Evolutionary conservation across 2,329 filamentous ascomycete genomes (phyloP).

Genomic region (Hypocreales sp.): DNA sequence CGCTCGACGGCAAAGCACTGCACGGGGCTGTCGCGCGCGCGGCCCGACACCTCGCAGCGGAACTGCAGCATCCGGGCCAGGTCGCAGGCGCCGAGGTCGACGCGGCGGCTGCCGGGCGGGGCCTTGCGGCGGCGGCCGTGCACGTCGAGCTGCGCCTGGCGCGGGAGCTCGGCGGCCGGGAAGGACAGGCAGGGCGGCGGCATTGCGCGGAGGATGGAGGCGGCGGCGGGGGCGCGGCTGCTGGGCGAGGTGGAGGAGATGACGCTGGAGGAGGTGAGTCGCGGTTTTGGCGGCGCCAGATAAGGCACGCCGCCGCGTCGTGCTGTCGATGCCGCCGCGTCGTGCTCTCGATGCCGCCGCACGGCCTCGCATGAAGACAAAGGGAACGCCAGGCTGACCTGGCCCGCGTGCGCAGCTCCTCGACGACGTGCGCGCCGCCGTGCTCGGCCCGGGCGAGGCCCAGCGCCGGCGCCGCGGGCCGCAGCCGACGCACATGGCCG

Average conservation of each 20-base stretch:
- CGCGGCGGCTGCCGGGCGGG: constrained; percentile 16
- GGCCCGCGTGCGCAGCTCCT: constrained; percentile 2
- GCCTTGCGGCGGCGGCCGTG: constrained; percentile 36
- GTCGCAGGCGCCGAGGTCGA: constrained; percentile 40
- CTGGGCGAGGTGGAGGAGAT: constrained; percentile 40
- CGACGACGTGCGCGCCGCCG: constrained; percentile 2
- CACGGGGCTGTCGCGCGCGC: constrained; percentile 28
- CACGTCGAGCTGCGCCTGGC: constrained; percentile 29
- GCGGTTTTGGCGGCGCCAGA: neutral
- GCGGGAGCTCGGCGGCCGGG: constrained; percentile 32
- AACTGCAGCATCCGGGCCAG: constrained; percentile 45
- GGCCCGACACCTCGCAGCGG: constrained; percentile 37
- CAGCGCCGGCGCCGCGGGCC: constrained; percentile 3
- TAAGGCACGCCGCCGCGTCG: neutral
- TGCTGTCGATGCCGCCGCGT: too few relatives aligned
- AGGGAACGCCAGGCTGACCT: too few relatives aligned
- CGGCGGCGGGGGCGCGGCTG: constrained; percentile 29
- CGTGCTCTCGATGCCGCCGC: too few relatives aligned
- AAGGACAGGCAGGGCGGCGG: constrained; percentile 42
- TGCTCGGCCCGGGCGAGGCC: neutral
- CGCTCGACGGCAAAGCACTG: constrained; percentile 42
- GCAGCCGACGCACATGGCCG: constrained; percentile 23
- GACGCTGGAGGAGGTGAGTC: constrained; percentile 44
- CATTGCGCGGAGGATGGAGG: constrained; percentile 29
- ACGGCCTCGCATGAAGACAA: too few relatives aligned